A percentile compares a stretch with the other conserved stretches of the same genome.
Evolutionary conservation across 1,284 basidiomycete genomes (phyloP).

Genomic region (Papiliotrema laurentii): DNA sequence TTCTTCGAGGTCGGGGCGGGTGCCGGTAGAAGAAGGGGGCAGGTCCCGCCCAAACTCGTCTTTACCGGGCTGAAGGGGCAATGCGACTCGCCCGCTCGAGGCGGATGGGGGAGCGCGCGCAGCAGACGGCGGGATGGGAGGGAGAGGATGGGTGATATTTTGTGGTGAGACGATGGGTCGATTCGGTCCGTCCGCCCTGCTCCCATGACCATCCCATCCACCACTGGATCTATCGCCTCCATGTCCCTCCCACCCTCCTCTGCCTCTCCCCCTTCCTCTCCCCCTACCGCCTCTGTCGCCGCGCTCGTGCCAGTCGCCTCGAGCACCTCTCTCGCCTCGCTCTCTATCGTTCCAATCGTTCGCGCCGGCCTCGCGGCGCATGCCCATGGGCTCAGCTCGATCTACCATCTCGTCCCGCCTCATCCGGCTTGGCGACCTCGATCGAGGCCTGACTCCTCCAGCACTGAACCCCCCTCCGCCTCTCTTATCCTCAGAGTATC

Average conservation of each 20-base stretch:
- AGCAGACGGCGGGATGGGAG: neutral
- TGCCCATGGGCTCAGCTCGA: neutral
- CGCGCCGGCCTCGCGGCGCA: neutral
- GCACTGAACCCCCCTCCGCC: neutral
- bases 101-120: neutral
- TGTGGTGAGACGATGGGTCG: neutral
- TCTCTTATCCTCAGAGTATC: too few relatives aligned
- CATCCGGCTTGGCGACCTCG: neutral
- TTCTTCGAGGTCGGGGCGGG: constrained; percentile 4
- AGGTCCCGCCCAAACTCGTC: constrained; percentile 18
- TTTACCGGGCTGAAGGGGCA: constrained; percentile 11
- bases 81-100: constrained; percentile 6
- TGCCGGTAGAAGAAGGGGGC: neutral
- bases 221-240: neutral
- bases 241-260: neutral
- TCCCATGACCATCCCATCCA: neutral
- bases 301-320: neutral
- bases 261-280: constrained; percentile 1
- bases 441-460: neutral
- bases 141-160: neutral
- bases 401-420: neutral
- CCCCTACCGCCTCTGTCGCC: neutral
- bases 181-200: neutral
- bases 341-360: neutral
- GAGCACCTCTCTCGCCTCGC: constrained; percentile 1